Conservation (phyloP, 768 basidiomycete genomes). For the Fistulinella prunicolor region DNA sequence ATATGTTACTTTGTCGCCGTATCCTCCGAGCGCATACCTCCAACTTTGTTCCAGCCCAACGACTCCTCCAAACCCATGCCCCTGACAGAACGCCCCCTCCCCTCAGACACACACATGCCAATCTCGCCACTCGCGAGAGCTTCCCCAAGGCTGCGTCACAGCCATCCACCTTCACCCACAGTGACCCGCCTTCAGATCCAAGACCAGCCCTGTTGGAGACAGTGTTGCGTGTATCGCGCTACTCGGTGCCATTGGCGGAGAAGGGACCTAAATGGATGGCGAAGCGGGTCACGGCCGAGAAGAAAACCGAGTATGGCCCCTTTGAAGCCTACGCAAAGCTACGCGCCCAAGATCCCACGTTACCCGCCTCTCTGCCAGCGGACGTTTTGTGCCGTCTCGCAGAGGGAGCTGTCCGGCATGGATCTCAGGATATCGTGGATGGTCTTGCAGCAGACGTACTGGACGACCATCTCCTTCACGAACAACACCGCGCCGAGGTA, state of each 20-base stretch:
- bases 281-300: slow-evolving; percentile 6
- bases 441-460: slow-evolving; percentile 40
- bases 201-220: slow-evolving; percentile 23
- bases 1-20: slow-evolving; percentile 75
- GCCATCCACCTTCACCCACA: neutral
- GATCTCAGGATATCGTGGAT: slow-evolving; percentile 36
- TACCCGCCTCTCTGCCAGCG: slow-evolving; percentile 23
- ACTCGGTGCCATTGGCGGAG: slow-evolving; percentile 22
- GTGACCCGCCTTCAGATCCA: slow-evolving; percentile 4
- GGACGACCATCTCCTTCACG: slow-evolving; percentile 25
- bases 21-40: slow-evolving; percentile 46
- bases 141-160: slow-evolving; percentile 6
- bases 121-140: slow-evolving; percentile 13
- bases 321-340: slow-evolving; percentile 29
- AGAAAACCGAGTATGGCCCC: slow-evolving; percentile 21
- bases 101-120: slow-evolving; percentile 13
- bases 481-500: slow-evolving; percentile 23
- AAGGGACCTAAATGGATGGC: slow-evolving; percentile 10
- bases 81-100: slow-evolving; percentile 9
- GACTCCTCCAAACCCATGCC: slow-evolving; percentile 19
- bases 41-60: slow-evolving; percentile 25
- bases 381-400: slow-evolving; percentile 30
- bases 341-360: slow-evolving; percentile 24
- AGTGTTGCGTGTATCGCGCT: slow-evolving; percentile 26
- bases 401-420: slow-evolving; percentile 27